Evolutionary conservation across 2,329 filamentous ascomycete species (phyloP), one percentile per base, ranked within the genome.

Genomic region (Decorospora gaudefroyi): DNA sequence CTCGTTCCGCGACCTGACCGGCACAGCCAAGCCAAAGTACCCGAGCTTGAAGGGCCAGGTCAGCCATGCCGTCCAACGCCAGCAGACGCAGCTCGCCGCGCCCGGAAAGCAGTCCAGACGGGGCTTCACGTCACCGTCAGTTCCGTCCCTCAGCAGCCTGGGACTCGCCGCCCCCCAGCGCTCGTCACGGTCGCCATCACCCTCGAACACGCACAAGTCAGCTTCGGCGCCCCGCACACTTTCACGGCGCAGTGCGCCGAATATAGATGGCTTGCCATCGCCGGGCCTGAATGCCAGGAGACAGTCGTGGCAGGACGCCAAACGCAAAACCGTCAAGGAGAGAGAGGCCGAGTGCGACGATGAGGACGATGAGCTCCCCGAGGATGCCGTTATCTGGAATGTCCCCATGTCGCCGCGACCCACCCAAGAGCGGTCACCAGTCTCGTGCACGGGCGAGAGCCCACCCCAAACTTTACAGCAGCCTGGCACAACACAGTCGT

Each of bases 321-420:
- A 59, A 21, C 78, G 85, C 44, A 92, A 90, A 67, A 83, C 85
- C 0, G 77, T 81, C 1, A 73, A 84, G 47, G 83, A 91, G 59
- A 75, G 90, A 38, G 88, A 93, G 65, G 80, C 82, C 41, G 88
- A 92, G 63, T 91, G 89, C 57, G 86, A 91, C 55, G 86, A 90
- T 40, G 84, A 82, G 40, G 64, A 64, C 31, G 83, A 88, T 50
- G 78, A 80, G 44, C 85, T 93, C 19, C 88, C 88, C 0, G 87
- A 91, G 17, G 87, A 88, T 40, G 80, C 88, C 16, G 79, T 90
- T 38, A 79, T 93, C 32, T 87, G 89, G 71, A 93, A 93, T 53
- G 85, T 93, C 2, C 88, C 88, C 4, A 82, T 93, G 31, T 91
- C 88, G 0, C 88, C 88, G 13, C 69, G 72, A 16, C 68, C 69